Conservation (phyloP, 1,284 basidiomycete genomes). For the Ganoderma lucidum region DNA sequence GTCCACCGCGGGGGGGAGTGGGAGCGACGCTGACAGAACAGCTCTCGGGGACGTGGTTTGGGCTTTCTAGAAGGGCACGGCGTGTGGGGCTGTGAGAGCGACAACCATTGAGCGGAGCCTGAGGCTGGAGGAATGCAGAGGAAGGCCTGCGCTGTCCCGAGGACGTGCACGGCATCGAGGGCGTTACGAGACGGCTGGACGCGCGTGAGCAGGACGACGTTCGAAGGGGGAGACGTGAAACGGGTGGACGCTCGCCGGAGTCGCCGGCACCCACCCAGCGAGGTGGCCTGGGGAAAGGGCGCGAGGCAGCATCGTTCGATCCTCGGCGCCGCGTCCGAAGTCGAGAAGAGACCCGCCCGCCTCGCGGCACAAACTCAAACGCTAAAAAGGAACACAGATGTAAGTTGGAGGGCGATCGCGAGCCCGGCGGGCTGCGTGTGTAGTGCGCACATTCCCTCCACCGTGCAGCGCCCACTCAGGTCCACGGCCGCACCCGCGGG, state of each 20-base stretch:
- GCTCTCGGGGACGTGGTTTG: slow-evolving; percentile 2
- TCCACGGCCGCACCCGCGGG: not conserved
- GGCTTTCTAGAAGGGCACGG: slow-evolving; percentile 9
- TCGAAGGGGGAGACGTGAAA: not conserved
- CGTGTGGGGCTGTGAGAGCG: slow-evolving; percentile 6
- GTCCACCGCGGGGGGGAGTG: slow-evolving; percentile 19
- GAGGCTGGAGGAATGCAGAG: not conserved
- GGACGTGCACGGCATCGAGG: slow-evolving; percentile 6
- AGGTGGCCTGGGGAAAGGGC: slow-evolving; percentile 5
- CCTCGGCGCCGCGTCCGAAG: slow-evolving; percentile 25
- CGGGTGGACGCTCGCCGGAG: not conserved
- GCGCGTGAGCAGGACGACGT: not conserved
- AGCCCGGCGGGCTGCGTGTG: not conserved
- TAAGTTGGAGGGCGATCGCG: slow-evolving; percentile 5
- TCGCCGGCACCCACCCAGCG: not conserved
- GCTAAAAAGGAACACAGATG: slow-evolving; percentile 1
- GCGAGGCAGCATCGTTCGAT: slow-evolving; percentile 28
- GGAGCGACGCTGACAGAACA: slow-evolving; percentile 10
- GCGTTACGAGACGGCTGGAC: not conserved
- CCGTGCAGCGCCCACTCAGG: not conserved
- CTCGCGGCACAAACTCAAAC: not conserved
- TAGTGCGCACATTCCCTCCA: slow-evolving; percentile 9
- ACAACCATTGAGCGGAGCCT: not conserved
- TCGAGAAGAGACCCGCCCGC: slow-evolving; percentile 4
- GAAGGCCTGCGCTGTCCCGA: not conserved